Percentiles rank a stretch among this genome's conserved stretches.
Conservation (phyloP, 2,329 filamentous ascomycete genomes). For the Colletotrichum shisoi region DNA sequence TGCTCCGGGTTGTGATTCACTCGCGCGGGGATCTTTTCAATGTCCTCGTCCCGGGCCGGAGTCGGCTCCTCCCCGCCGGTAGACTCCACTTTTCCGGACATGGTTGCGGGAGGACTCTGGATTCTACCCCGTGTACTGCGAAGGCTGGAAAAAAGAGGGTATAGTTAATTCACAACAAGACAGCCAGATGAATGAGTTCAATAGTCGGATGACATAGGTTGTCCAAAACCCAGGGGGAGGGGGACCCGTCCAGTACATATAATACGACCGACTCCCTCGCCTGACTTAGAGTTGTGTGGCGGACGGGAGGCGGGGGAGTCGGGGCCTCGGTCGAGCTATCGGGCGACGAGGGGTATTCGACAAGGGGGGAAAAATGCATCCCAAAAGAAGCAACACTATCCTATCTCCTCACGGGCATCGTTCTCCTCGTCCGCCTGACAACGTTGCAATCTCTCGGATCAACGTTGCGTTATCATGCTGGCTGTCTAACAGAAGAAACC, state of each 20-base stretch:
- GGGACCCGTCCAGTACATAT: constrained; percentile 17
- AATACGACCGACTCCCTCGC: background rate
- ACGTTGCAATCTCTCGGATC: constrained; percentile 30
- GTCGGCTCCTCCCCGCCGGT: constrained; percentile 18
- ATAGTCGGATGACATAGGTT: background rate
- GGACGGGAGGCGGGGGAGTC: constrained; percentile 27
- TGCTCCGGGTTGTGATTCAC: constrained; percentile 20
- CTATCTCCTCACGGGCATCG: constrained; percentile 12
- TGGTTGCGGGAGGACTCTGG: constrained; percentile 11
- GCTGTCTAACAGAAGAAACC: constrained; percentile 14
- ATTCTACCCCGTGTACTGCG: background rate
- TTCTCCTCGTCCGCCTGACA: constrained; percentile 11
- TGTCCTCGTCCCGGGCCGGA: constrained; percentile 21
- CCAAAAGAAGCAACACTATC: background rate
- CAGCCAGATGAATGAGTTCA: background rate
- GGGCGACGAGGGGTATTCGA: constrained; percentile 22
- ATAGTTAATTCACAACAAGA: no score
- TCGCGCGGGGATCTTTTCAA: constrained; percentile 32
- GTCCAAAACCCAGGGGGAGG: no score
- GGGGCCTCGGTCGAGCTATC: constrained; percentile 33
- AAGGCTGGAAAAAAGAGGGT: background rate
- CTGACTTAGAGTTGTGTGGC: constrained; percentile 31
- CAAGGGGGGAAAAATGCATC: background rate
- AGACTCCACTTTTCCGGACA: constrained; percentile 35
- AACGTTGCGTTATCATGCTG: constrained; percentile 31